A percentile compares a stretch with the other conserved stretches of the same genome.
phyloP scores from a whole-genome alignment of 176 grass and related monocot genomes.

The Neostapfia colusana region DNA sequence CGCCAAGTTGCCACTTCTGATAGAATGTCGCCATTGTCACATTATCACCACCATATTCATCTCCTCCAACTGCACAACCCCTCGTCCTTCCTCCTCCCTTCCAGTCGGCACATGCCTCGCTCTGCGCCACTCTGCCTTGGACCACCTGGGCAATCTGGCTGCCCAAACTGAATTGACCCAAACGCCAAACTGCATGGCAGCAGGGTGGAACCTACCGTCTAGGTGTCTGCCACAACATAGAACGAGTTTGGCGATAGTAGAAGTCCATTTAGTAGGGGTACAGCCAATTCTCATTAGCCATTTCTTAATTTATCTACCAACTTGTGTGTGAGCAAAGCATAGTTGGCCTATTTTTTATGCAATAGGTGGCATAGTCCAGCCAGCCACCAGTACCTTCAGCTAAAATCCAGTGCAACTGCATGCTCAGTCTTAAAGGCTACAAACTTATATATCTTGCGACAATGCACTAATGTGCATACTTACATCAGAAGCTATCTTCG shows the following conservation, averaged over 20 bases:
- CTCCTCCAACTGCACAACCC: not conserved
- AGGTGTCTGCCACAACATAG: not conserved
- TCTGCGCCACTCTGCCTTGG: not conserved
- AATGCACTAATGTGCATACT: not conserved
- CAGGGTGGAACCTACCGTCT: not conserved
- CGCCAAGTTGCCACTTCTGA: not conserved
- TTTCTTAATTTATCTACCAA: not conserved
- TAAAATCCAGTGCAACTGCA: not conserved
- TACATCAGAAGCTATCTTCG: not conserved
- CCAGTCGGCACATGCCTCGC: not conserved
- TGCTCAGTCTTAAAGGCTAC: not conserved
- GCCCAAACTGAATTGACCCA: not conserved
- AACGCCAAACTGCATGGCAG: not conserved
- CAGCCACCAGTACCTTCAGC: not conserved
- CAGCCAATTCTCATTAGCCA: not conserved
- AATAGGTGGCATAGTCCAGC: not conserved
- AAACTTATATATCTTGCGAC: not conserved
- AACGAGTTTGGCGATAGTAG: not conserved
- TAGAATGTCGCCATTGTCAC: not conserved
- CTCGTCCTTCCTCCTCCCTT: not conserved
- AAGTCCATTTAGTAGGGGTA: conserved; percentile 1
- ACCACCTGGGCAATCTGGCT: not conserved
- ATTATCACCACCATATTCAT: not conserved
- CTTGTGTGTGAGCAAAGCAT: not conserved
- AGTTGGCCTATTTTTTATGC: not conserved